Base-by-base conservation (phyloP, 306 rosid species). In the Mucuna pruriens region DNA sequence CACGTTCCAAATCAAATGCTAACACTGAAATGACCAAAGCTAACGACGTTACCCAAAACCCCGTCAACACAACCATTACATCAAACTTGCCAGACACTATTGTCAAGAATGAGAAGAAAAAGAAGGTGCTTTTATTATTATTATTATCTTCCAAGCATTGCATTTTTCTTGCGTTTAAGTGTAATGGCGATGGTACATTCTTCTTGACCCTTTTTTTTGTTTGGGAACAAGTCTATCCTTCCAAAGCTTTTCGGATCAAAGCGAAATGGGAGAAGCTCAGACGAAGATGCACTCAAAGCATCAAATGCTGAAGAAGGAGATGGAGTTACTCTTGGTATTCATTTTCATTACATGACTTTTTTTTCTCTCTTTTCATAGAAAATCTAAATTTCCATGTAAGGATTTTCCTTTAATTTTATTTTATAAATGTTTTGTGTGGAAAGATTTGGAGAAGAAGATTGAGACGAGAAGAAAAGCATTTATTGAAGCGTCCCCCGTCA, bases 161-260 rank as follows among this genome's bases (percentile, higher is more conserved):
- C 70, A 1, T 26, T 29, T 44, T 40, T 34, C 11, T 11, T 69
- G 17, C 12, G n/a, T 31, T 25, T 17, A 9, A 39, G 15, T 51
- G 15, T 8, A 66, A 33, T 66, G 34, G 36, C 10, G 11, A 69
- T 60, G 45, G 5, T 64, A 4, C 44, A 17, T 25, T 51, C 1
- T 48, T 71, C 20, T 26, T 80, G 22, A 61, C 46, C 36, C 3
- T 48, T 1, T 19, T 84, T 25, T 79, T 29, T 55, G 3, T 10
- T 25, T 45, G 67, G 40, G 16, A 9, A 74, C 0, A 86, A 94
- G 98, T 94, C 91, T 73, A 81, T 92, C 51, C 76, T 92, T 71
- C 95, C 97, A 3, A 90, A 92, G 93, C 81, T 92, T 69, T 94
- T 94, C 20, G 88, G 93, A 78, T 90, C 94, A 49, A 94, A 83